Base-by-base conservation (phyloP, 208 protist genomes). In the Phytomonas sp. region DNA sequence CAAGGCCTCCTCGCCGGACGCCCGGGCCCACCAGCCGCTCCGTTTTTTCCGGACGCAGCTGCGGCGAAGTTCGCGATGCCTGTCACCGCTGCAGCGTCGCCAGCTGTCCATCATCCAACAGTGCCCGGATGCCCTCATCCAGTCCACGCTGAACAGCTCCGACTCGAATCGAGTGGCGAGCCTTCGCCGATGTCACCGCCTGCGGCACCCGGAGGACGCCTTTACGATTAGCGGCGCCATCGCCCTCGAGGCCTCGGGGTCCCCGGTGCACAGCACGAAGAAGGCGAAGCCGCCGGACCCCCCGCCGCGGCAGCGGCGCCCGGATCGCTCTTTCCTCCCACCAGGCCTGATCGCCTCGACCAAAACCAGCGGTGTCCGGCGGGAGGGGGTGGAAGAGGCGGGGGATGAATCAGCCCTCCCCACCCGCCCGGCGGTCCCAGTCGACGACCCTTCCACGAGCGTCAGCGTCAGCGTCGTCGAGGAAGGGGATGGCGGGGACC, bases 101-200 rank as follows among this genome's bases (percentile, higher is more conserved):
- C n/a, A 66, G 0, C 64, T 31, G 34, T 32, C 0, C 37, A 61
- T 8, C 67, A 64, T 31, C 56, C 17, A 34, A 53, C 43, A 29
- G 36, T 29, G 51, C 65, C n/a, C 32, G 70, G 60, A 0, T 67
- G 64, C 66, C 40, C 32, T 40, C 13, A 30, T 51, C 28, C 32
- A 37, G 6, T 4, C 53, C 62, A 15, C 59, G 31, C n/a, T 32
- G 29, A 28, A 37, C n/a, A 62, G 6, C 29, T 11, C 37, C 20
- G 28, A 56, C 46, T 28, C 8, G 7, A 51, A 33, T 2, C 30
- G 33, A 26, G 65, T 66, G 33, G 62, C 65, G 2, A 33, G 61
- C 11, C 68, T 87, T 37, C 79, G 79, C 69, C 64, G 72, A 63
- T 83, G 75, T 60, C 73, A 87, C 60, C 82, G 77, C 0, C 77